Evolutionary conservation across 441 rosid species (phyloP).

Genomic region (Adansonia madagascariensis): DNA sequence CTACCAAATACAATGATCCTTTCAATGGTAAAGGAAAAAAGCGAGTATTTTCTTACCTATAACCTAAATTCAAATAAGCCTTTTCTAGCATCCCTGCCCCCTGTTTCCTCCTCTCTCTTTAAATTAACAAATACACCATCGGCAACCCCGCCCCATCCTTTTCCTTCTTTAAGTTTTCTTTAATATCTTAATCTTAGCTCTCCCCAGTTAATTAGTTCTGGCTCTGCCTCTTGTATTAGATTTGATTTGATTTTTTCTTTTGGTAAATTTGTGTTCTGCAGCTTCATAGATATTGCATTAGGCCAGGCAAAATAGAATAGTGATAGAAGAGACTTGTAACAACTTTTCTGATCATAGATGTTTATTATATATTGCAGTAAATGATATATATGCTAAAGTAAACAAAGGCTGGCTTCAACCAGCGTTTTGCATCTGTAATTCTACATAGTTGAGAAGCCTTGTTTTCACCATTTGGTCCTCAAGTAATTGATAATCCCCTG

Average conservation of each 20-base stretch:
- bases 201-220: neutral
- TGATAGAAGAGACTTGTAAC: slow-evolving; percentile 16
- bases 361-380: neutral
- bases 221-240: neutral
- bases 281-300: neutral
- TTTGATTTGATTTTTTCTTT: neutral
- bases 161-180: neutral
- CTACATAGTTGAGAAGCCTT: neutral
- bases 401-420: neutral
- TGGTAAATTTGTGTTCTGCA: neutral
- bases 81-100: neutral
- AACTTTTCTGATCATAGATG: neutral
- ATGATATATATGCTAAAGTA: neutral
- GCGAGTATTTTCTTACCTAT: neutral
- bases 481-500: neutral
- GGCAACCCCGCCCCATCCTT: neutral
- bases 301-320: neutral
- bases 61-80: neutral
- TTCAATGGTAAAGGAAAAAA: neutral
- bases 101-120: neutral
- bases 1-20: neutral
- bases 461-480: neutral
- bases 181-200: neutral
- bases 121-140: neutral
- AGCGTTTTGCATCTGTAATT: neutral